These are phyloP conservation scores for Diaporthe ampelina DNA, from an alignment of 2,329 filamentous ascomycete species.

Conservation along the genomic window DNA sequence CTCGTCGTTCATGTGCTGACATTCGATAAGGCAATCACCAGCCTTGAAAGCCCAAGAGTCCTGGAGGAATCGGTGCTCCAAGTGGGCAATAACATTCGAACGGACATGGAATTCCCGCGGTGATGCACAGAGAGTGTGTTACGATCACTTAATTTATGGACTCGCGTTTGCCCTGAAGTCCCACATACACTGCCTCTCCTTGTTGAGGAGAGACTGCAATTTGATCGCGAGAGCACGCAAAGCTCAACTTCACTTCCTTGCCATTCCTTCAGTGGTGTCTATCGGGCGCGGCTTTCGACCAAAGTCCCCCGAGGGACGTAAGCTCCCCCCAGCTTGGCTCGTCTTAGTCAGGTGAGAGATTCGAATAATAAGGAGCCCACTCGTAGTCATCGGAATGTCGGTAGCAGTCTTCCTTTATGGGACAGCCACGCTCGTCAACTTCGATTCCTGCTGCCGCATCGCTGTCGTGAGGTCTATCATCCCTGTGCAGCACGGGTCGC, in stretches of 20 bases:
- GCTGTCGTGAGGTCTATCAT: neutral
- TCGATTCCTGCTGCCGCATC: neutral
- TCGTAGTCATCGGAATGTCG: slow-evolving; percentile 6
- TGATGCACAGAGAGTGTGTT: too few relatives aligned
- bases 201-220: too few relatives aligned
- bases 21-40: too few relatives aligned
- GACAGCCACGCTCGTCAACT: neutral
- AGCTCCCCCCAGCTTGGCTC: neutral
- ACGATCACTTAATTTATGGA: too few relatives aligned
- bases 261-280: neutral
- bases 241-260: neutral
- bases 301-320: neutral
- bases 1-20: too few relatives aligned
- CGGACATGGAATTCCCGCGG: too few relatives aligned
- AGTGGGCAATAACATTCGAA: too few relatives aligned
- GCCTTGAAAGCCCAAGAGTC: too few relatives aligned
- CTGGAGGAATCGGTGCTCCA: too few relatives aligned
- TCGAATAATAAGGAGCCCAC: neutral
- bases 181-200: too few relatives aligned
- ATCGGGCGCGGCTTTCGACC: neutral
- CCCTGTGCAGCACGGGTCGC: too few relatives aligned
- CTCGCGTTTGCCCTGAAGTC: too few relatives aligned
- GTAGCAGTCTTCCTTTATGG: neutral
- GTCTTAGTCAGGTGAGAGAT: neutral
- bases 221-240: neutral